Evolutionary conservation across 192 early-diverging fungal species (phyloP), one percentile per base, ranked within the genome.

Genomic region (Chytriomyces sp.): DNA sequence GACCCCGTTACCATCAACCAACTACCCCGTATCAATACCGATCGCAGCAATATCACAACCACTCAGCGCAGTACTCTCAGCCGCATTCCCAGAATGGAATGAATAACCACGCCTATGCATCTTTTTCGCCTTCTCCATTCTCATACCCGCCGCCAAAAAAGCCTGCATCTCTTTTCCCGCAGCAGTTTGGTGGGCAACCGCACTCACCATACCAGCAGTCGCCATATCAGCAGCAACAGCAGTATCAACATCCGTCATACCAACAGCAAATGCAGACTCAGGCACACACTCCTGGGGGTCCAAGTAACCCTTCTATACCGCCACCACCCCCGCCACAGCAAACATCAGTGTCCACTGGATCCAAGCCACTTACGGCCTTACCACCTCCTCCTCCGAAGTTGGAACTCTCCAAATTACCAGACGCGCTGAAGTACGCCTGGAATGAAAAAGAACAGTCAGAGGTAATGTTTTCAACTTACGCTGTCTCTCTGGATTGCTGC

Each of bases 361-460:
- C 67, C 9, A 65, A 35, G 24, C 11, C 61, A n/a, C 50, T 50
- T 8, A 48, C 35, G 1, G 49, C 64, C 7, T 57, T 60, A 26
- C 64, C 64, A 26, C 64, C 74, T 9, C 70, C 70, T 4, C 53
- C 20, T 0, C 70, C 70, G 47, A 47, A 61, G 28, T 64, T 78
- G 8, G 77, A 78, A 35, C 72, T 72, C 48, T 18, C 20, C 7
- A 9, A 46, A 60, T 24, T 78, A 8, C 60, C 59, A 20, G 77
- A 78, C 3, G 11, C 68, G 5, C 11, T 78, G 45, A 61, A 65
- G 24, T 78, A 78, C 45, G 49, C 77, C 6, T 78, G 77, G 77
- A 78, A 78, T 64, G 77, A 78, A 45, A 66, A 68, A 24, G 77
- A 78, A 62, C 68, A 78, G 47, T 6, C 45, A 20, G 77, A 78